These are phyloP conservation scores for Ceratobasidium theobromae DNA, from an alignment of 1,284 basidiomycete species.

Conservation along the genomic window DNA sequence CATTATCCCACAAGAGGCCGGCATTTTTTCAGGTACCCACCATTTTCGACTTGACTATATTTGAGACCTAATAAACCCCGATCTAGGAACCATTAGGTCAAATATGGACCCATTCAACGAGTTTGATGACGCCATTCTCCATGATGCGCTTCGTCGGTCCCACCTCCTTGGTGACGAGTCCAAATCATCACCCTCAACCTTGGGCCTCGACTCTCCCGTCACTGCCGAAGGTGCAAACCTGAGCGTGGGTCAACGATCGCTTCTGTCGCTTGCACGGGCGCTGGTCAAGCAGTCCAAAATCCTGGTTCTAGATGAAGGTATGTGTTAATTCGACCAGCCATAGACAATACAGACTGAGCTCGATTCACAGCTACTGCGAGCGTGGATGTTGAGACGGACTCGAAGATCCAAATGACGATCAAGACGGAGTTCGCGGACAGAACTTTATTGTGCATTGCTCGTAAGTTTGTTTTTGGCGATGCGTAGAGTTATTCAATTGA, in stretches of 20 bases:
- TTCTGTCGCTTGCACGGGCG: slow-evolving; percentile 79
- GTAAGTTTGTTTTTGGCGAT: too few species aligned
- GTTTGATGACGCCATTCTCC: slow-evolving; percentile 74
- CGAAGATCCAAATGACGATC: slow-evolving; percentile 49
- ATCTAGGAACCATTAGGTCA: too few species aligned
- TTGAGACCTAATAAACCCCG: too few species aligned
- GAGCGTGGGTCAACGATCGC: slow-evolving; percentile 70
- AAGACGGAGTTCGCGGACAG: slow-evolving; percentile 47
- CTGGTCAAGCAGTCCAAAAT: slow-evolving; percentile 75
- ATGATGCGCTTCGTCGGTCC: slow-evolving; percentile 79
- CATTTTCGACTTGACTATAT: slow-evolving; percentile 67
- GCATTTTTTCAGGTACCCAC: slow-evolving; percentile 58
- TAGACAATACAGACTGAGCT: too few species aligned
- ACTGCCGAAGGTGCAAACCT: slow-evolving; percentile 86
- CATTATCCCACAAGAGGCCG: slow-evolving; percentile 84
- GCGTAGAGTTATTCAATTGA: too few species aligned
- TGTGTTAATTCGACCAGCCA: too few species aligned
- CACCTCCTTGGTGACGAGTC: slow-evolving; percentile 49
- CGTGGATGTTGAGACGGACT: slow-evolving; percentile 43
- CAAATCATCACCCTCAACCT: slow-evolving; percentile 59
- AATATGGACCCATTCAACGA: too few species aligned
- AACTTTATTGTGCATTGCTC: slow-evolving; percentile 45
- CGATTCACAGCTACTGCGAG: too few species aligned
- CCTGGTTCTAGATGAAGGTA: slow-evolving; percentile 77
- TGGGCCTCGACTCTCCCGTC: slow-evolving; percentile 76